Base-by-base conservation (phyloP, 352 stramenopile genomes). In the Globisporangium spiculum region DNA sequence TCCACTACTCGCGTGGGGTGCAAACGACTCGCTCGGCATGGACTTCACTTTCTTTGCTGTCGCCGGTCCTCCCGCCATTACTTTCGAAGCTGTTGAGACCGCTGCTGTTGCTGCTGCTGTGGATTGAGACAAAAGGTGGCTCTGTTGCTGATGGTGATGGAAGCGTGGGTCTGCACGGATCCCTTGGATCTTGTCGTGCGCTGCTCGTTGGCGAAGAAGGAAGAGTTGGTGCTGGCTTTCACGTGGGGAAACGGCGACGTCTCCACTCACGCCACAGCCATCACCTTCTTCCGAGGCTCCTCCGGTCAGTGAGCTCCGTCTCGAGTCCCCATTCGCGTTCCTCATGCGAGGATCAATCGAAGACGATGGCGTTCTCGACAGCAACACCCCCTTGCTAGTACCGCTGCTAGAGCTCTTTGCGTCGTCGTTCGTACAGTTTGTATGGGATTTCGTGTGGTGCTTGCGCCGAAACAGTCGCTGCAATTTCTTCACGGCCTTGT, bases 391-490 rank as follows among this genome's bases (percentile, higher is more conserved):
- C 20, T 30, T 60, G 30, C 2, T 50, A 50, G 14, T 50, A 50
- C 4, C n/a, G 41, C 41, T 10, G 6, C 16, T 50, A 18, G 16
- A 32, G 4, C 24, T 48, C 38, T 44, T 54, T 4, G 32, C 3
- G 3, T 6, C 3, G 1, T n/a, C 53, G 27, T 6, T n/a, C 9
- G 7, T 1, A 14, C 10, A 22, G 27, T 9, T 20, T 2, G 41
- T n/a, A 9, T 50, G 41, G 14, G 41, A 50, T 22, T 34, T 55
- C n/a, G 59, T 72, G 27, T 52, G 60, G 20, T 77, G 69, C 46
- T 83, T 90, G 4, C 68, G 71, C 1, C 84, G 77, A 58, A 92
- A 92, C n/a, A 89, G 65, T 0, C 72, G 81, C 62, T 92, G 84
- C 24, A 92, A 64, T n/a, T 74, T 77, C 55, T 78, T 81, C 12